phyloP scores from a whole-genome alignment of 495 filamentous ascomycete genomes.

The Penicillium desertorum region DNA sequence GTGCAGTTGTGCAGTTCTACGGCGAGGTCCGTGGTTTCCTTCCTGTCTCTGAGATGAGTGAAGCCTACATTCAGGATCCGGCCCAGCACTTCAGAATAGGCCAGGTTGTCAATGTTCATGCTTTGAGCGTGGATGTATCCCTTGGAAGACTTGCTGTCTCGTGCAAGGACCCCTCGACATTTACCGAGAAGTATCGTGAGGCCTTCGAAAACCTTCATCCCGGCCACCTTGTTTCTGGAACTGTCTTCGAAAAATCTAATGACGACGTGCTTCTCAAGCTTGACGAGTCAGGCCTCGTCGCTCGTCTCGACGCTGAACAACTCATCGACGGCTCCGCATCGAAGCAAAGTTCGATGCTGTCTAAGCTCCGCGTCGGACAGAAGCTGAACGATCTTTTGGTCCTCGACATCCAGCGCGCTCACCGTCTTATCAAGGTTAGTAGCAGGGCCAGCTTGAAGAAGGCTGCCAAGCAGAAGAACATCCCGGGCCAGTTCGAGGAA shows the following conservation, averaged over 20 bases:
- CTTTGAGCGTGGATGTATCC: conserved; percentile 72
- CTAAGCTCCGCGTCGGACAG: conserved; percentile 78
- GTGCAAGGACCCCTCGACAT: conserved; percentile 82
- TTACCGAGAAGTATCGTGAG: conserved; percentile 70
- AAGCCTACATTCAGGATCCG: conserved; percentile 88
- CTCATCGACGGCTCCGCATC: conserved; percentile 75
- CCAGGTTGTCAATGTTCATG: conserved; percentile 85
- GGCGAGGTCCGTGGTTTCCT: conserved; percentile 78
- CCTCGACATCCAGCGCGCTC: conserved; percentile 72
- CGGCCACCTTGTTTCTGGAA: conserved; percentile 71
- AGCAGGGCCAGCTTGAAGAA: conserved; percentile 80
- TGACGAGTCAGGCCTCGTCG: conserved; percentile 66
- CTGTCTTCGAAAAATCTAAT: conserved; percentile 79
- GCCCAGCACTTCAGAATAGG: conserved; percentile 83
- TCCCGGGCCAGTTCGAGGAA: conserved; percentile 67
- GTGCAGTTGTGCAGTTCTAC: conserved; percentile 93
- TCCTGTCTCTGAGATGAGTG: conserved; percentile 94
- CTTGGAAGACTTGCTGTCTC: conserved; percentile 76
- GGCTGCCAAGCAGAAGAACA: conserved; percentile 61
- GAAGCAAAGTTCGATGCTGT: conserved; percentile 71
- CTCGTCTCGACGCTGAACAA: conserved; percentile 70
- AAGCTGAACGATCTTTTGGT: conserved; percentile 79
- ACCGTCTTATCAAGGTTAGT: conserved; percentile 68
- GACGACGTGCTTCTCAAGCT: conserved; percentile 78
- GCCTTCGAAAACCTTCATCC: conserved; percentile 68